These are phyloP conservation scores for Elsinoe batatas DNA, from an alignment of 2,329 filamentous ascomycete genomes.

Conservation along the genomic window DNA sequence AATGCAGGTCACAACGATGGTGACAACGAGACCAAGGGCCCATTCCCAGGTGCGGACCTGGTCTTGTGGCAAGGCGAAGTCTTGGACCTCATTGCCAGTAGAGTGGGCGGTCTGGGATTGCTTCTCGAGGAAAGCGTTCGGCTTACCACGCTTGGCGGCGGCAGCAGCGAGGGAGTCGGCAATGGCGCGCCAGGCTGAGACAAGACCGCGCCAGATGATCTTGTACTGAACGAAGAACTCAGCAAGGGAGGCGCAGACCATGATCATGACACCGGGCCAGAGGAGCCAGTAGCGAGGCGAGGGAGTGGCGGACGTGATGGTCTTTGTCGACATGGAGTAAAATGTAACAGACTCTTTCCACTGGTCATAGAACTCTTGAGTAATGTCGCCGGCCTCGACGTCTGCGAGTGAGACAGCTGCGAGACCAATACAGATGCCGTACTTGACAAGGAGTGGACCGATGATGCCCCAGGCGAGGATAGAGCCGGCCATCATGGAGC, in stretches of 20 bases:
- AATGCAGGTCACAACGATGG: conserved; percentile 40
- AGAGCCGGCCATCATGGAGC: conserved; percentile 49
- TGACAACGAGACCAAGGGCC: conserved; percentile 36
- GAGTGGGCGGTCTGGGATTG: conserved; percentile 26
- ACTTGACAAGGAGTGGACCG: conserved; percentile 46
- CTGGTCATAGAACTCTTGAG: conserved; percentile 25
- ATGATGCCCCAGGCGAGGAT: conserved; percentile 50
- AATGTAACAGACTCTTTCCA: conserved; percentile 37
- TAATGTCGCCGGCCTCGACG: conserved; percentile 5
- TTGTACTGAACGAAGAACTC: conserved; percentile 30
- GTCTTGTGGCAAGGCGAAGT: conserved; percentile 35
- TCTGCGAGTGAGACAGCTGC: neutral
- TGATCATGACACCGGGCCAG: conserved; percentile 42
- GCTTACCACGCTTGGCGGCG: conserved; percentile 34
- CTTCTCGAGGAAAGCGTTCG: conserved; percentile 31
- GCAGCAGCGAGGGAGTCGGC: conserved; percentile 34
- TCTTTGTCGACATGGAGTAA: conserved; percentile 28
- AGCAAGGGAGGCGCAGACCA: conserved; percentile 42
- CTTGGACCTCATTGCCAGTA: conserved; percentile 35
- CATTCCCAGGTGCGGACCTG: conserved; percentile 45
- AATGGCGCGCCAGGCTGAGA: conserved; percentile 39
- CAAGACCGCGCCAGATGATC: conserved; percentile 38
- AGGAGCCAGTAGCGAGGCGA: conserved; percentile 45
- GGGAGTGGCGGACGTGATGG: conserved; percentile 34
- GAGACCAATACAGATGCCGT: conserved; percentile 27